Evolutionary conservation across 1,284 basidiomycete genomes (phyloP).

Genomic region (Ganoderma sp.): DNA sequence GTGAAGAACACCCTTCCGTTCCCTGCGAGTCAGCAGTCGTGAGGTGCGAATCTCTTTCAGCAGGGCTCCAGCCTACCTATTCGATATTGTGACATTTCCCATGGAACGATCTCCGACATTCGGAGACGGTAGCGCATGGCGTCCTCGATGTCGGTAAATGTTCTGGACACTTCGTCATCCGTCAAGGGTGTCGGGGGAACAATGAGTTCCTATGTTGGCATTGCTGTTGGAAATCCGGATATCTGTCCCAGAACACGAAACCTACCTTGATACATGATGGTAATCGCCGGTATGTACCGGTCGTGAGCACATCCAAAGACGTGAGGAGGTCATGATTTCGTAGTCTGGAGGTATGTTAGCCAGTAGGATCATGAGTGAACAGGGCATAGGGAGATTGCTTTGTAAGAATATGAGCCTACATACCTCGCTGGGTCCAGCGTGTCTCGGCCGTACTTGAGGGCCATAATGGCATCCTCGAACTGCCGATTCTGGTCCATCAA

Average conservation of each 20-base stretch:
- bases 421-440: constrained; percentile 73
- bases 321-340: constrained; percentile 91
- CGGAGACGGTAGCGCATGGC: constrained; percentile 79
- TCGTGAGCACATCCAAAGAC: constrained; percentile 84
- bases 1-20: constrained; percentile 82
- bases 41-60: neutral
- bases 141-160: constrained; percentile 75
- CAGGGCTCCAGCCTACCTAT: constrained; percentile 57
- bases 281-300: constrained; percentile 80
- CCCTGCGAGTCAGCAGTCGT: constrained; percentile 44
- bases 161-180: constrained; percentile 68
- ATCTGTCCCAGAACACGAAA: neutral
- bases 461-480: constrained; percentile 73
- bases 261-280: constrained; percentile 78
- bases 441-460: constrained; percentile 69
- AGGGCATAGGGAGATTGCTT: constrained; percentile 48
- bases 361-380: neutral
- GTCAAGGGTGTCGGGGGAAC: constrained; percentile 70
- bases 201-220: constrained; percentile 61
- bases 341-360: constrained; percentile 54
- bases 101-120: constrained; percentile 73
- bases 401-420: constrained; percentile 41
- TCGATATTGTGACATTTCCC: constrained; percentile 74
- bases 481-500: constrained; percentile 84
- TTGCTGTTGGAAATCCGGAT: neutral